Conservation (phyloP, 768 basidiomycete genomes). For the Mycena belliarum region DNA sequence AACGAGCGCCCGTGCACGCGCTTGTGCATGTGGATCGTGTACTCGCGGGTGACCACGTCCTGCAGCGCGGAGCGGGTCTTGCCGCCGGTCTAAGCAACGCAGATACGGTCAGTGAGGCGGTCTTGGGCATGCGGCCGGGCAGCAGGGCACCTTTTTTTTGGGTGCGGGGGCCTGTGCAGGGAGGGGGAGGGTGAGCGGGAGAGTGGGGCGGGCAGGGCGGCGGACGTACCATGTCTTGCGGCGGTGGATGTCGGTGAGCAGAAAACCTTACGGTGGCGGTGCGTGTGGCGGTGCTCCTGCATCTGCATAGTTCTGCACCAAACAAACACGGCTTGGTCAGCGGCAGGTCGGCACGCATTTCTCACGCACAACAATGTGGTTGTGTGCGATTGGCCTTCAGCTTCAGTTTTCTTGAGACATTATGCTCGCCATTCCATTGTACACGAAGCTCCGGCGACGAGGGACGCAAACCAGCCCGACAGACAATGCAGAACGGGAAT, state of each 20-base stretch:
- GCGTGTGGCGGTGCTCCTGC: no score
- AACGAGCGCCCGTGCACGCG: constrained; percentile 89
- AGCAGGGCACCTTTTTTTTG: constrained; percentile 55
- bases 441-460: no score
- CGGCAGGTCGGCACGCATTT: no score
- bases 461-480: no score
- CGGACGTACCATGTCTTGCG: constrained; percentile 67
- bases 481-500: no score
- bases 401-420: no score
- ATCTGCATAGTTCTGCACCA: no score
- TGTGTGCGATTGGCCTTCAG: no score
- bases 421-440: no score
- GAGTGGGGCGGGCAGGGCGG: background rate
- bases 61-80: constrained; percentile 96
- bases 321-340: no score
- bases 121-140: background rate
- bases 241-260: constrained; percentile 58
- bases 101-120: background rate
- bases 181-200: constrained; percentile 1
- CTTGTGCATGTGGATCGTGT: constrained; percentile 98
- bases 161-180: constrained; percentile 46
- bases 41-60: constrained; percentile 98
- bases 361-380: no score
- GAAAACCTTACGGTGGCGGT: background rate
- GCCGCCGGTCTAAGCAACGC: constrained; percentile 54